A percentile compares a stretch with the other conserved stretches of the same genome.
Conservation (phyloP, 2,329 filamentous ascomycete genomes). For the Alternaria ventricosa region DNA sequence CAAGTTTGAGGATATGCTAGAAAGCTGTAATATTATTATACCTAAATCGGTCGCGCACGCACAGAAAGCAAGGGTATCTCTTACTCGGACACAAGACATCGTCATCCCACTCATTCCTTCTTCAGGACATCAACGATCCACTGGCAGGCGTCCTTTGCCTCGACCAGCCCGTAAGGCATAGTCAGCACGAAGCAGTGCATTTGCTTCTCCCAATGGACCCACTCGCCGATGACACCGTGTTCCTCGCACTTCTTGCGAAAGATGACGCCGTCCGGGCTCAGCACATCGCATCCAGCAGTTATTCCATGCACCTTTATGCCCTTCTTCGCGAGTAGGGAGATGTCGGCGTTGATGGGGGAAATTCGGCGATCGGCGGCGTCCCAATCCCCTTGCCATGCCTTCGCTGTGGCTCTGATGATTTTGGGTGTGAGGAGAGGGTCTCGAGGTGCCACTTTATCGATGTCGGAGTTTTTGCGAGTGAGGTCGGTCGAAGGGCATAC, state of each 20-base stretch:
- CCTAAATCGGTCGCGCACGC: not conserved
- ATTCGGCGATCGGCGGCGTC: conserved; percentile 54
- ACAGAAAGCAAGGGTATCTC: conserved; percentile 4
- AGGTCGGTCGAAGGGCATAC: conserved; percentile 61
- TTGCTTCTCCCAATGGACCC: conserved; percentile 66
- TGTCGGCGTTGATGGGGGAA: conserved; percentile 56
- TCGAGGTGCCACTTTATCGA: conserved; percentile 47
- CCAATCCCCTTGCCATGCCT: conserved; percentile 51
- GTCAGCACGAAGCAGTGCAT: conserved; percentile 67
- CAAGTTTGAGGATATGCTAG: not conserved
- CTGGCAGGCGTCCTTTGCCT: conserved; percentile 55
- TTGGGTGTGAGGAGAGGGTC: conserved; percentile 57
- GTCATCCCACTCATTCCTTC: conserved; percentile 19
- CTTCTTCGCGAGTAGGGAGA: conserved; percentile 48
- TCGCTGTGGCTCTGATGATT: conserved; percentile 52
- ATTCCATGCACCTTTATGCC: conserved; percentile 60
- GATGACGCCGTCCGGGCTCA: conserved; percentile 59
- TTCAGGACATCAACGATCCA: conserved; percentile 54
- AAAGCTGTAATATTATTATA: not conserved
- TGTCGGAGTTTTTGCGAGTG: conserved; percentile 54
- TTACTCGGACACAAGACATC: not conserved
- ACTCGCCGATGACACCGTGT: conserved; percentile 56
- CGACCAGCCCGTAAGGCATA: conserved; percentile 56
- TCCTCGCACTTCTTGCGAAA: conserved; percentile 57
- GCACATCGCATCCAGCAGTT: conserved; percentile 60